Evolutionary conservation across 306 rosid species (phyloP).

Genomic region (Corylus avellana): DNA sequence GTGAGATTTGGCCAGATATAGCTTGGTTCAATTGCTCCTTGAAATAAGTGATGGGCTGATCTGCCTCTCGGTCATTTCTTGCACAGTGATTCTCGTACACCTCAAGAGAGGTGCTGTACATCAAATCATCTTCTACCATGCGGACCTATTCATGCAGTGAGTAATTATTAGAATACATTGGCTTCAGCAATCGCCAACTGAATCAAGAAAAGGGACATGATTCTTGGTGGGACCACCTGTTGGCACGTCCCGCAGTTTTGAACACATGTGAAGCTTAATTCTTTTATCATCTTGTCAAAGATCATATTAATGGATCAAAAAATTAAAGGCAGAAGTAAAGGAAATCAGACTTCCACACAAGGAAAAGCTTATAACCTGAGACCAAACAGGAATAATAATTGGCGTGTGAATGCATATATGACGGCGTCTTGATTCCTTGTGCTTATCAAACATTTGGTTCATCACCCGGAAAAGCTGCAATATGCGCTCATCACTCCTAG

Average conservation of each 20-base stretch:
- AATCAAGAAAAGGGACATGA: constrained; percentile 9
- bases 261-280: background rate
- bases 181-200: background rate
- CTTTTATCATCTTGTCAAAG: background rate
- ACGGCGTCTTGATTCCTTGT: constrained; percentile 98
- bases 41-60: constrained; percentile 90
- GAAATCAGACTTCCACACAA: background rate
- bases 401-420: constrained; percentile 95
- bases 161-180: background rate
- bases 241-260: background rate
- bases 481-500: constrained; percentile 97
- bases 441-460: constrained; percentile 99
- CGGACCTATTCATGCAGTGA: constrained; percentile 68
- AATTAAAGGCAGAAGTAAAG: background rate
- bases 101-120: constrained; percentile 99
- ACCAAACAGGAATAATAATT: constrained; percentile 98
- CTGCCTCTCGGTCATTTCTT: constrained; percentile 93
- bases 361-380: constrained; percentile 65
- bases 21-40: constrained; percentile 98
- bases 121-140: constrained; percentile 98
- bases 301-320: background rate
- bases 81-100: constrained; percentile 99
- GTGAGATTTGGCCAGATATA: constrained; percentile 83
- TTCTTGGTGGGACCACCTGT: background rate
- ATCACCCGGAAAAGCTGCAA: constrained; percentile 97